Base-by-base conservation (phyloP, 441 rosid genomes). In the Brassica hybrid region DNA sequence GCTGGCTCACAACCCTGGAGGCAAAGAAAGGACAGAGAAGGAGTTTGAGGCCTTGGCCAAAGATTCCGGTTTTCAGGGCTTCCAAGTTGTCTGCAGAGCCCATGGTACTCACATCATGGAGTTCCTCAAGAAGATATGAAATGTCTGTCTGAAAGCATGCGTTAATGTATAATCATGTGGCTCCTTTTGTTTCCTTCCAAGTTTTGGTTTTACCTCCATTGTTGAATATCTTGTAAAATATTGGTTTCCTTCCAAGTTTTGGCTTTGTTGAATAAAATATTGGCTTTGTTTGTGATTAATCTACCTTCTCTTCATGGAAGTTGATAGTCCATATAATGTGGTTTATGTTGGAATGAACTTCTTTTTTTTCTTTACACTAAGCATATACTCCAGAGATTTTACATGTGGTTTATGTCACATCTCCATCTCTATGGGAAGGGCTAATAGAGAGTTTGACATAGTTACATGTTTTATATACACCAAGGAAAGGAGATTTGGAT, bases 21-120 rank as follows among this genome's bases (percentile, higher is more conserved):
- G 82, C 1, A 86, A 78, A 74, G 89, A 45, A 4, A 13, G 14
- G 52, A 80, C 83, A 0, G 60, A 61, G 43, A 38, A 78, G 25
- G 86, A 85, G 73, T 86, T 76, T 34, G 82, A 84, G 56, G 76
- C 77, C 9, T 69, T 86, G 50, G 86, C 86, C 0, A 65, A 68
- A 61, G 67, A 1, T 16, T 66, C 83, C 1, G 84, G 85, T 16
- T 86, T 83, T 58, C 65, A 71, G 0, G 79, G 81, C 1, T 73
- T 71, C 25, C 58, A 81, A 69, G 57, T 83, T 21, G 63, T 78
- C 1, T 79, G 83, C 61, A 71, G 56, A 48, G 79, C 73, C 13
- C 80, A 60, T 45, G 77, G 83, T 19, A 65, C 68, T 16, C 76
- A 79, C 67, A 81, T 86, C 48, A 76, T 86, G 83, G 83, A 84